Evolutionary conservation across 371 early-diverging fungal genomes (phyloP), one percentile per base, ranked within the genome.

Genomic region (Mucor racemosus): DNA sequence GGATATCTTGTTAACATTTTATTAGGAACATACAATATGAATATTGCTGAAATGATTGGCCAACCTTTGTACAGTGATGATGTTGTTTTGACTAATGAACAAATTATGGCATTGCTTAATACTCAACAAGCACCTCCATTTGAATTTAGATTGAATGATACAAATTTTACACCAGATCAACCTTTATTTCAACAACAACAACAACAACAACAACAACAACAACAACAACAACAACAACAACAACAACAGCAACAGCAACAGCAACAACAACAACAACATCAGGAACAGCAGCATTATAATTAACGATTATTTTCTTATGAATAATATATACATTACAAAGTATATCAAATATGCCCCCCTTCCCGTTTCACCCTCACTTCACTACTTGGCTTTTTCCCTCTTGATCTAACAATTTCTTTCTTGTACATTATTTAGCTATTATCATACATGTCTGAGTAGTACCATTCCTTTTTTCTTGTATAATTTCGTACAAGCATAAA

Each of bases 31-130:
- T 19, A 40, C 44, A 64, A 56, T 44, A 64, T 64, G 64, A 64
- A 57, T 17, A 21, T 33, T 19, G 63, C 63, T 9, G 54, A 53
- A 33, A 63, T 63, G 63, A 54, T 63, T 39, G 63, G 63, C 2
- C 63, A 63, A 17, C 63, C 63, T 4, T 33, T 63, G 7, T 63
- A 63, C 34, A 63, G 63, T 41, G 64, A 64, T 44, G 64, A 64
- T 64, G 57, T 64, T 56, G 64, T 64, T 7, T 57, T 64, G 17
- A 44, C 67, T 5, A 62, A 67, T 39, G 67, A 67, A 10, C 67
- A 67, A 39, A 61, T 67, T 14, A 33, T 67, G 67, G 57, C 62
- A 3, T 36, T 67, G 7, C 7, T 67, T 1, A 56, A 67, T 46
- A 62, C 36, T 6, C 67, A 67, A 40, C 67, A 61, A 36, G 53